Conservation (phyloP, 345 rosid species). For the Leavenworthia alabamica region DNA sequence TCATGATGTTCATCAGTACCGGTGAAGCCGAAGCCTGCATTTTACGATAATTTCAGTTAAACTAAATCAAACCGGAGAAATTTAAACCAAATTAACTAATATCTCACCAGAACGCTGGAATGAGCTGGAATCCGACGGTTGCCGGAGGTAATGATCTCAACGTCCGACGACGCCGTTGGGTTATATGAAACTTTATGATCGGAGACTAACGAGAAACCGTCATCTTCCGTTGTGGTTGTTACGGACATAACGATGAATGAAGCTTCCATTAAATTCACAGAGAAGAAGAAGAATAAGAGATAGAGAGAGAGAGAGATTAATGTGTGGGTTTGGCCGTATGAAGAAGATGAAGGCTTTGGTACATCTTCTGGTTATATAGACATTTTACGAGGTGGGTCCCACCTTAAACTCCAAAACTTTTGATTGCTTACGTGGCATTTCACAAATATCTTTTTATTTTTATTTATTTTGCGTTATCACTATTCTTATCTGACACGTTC, state of each 20-base stretch:
- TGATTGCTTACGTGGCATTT: slow-evolving; percentile 6
- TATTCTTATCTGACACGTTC: slow-evolving; percentile 1
- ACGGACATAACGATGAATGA: not conserved
- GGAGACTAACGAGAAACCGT: slow-evolving; percentile 19
- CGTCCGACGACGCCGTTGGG: slow-evolving; percentile 35
- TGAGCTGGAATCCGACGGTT: slow-evolving; percentile 73
- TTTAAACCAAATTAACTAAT: not conserved
- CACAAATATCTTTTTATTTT: not conserved
- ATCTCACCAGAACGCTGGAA: slow-evolving; percentile 52
- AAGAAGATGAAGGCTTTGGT: slow-evolving; percentile 4
- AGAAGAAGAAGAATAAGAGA: not conserved
- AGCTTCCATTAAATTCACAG: slow-evolving; percentile 14
- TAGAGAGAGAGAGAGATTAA: not conserved
- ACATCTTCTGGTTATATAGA: slow-evolving; percentile 4
- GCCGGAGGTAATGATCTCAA: slow-evolving; percentile 57
- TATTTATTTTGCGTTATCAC: not conserved
- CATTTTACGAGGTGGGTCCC: not conserved
- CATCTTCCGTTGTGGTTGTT: slow-evolving; percentile 8
- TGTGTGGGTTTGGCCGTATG: not conserved
- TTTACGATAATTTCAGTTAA: not conserved
- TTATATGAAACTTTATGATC: not conserved
- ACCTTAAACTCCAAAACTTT: not conserved
- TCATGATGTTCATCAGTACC: slow-evolving; percentile 58
- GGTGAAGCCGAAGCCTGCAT: slow-evolving; percentile 63
- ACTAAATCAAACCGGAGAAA: not conserved